Conservation (phyloP, 441 rosid species). For the Hura crepitans region DNA sequence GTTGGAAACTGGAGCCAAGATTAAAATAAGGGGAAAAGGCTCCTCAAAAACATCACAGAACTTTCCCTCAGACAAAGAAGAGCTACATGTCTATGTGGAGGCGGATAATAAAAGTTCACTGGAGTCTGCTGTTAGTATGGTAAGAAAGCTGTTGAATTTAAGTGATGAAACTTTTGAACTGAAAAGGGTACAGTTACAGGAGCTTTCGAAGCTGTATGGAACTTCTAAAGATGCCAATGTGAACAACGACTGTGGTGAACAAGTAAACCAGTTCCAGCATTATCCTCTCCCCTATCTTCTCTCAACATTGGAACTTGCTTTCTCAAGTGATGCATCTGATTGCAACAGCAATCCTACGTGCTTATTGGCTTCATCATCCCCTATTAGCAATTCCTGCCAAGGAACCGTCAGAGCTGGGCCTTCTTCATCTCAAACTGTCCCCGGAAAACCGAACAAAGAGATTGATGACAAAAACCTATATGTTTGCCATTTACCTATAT, state of each 20-base stretch:
- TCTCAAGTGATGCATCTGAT: background rate
- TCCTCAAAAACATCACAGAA: background rate
- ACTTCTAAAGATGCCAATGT: background rate
- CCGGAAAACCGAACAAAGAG: background rate
- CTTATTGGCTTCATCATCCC: background rate
- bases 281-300: background rate
- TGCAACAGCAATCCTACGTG: background rate
- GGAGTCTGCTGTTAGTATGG: background rate
- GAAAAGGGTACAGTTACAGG: background rate
- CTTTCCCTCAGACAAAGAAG: background rate
- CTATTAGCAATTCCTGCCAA: background rate
- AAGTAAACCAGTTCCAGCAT: background rate
- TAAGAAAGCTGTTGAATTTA: background rate
- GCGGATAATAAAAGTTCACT: slow-evolving; percentile 1
- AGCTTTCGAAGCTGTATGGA: slow-evolving; percentile 4
- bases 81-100: background rate
- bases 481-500: background rate
- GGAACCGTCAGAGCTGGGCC: background rate
- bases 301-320: slow-evolving; percentile 2
- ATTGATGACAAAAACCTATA: background rate
- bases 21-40: background rate
- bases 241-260: background rate
- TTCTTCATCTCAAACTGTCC: background rate
- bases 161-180: background rate
- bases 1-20: background rate